Evolutionary conservation across 768 basidiomycete species (phyloP), one percentile per base, ranked within the genome.

Genomic region (Tulasnella sp.): DNA sequence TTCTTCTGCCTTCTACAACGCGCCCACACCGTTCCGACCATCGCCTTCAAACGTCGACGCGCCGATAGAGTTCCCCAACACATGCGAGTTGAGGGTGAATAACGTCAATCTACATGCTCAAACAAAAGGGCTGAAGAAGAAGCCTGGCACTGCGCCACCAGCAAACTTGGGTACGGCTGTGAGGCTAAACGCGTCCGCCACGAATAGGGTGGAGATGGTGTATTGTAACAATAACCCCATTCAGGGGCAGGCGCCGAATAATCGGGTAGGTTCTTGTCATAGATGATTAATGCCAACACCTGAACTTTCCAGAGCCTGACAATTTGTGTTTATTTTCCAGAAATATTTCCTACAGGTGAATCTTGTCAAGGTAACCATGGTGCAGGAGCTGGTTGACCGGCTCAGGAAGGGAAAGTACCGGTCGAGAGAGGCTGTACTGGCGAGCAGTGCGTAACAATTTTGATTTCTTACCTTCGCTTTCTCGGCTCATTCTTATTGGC

Each of bases 41-140:
- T 21, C 45, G 30, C 49, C 42, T 38, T 19, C 22, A 34, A 51
- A 52, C 4, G 73, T 70, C 59, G 65, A 71, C 45, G 69, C 73
- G 17, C 87, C 81, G 3, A 81, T 94, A 49, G 92, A 96, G 74
- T 96, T 94, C 65, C 92, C 92, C 22, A 82, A 84, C 7, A 87
- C 87, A 8, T 92, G 87, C 68, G 92, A 96, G 79, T 84, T 93
- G 52, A 84, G 89, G 67, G 80, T 93, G 41, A 94, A 96, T 70
- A 76, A 73, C 56, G 74, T 74, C 2, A 76, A 80, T 55, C 72
- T 94, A 29, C 73, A 74, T 19, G 88, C 84, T 38, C 92, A 85
- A 69, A 70, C 92, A 63, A 91, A 91, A 69, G 92, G 92, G 3
- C 72, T 94, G 68, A 96, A 96, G 78, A 96, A 96, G 76, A 92